These are phyloP conservation scores for Ustilago crameri DNA, from an alignment of 1,284 basidiomycete species.

Conservation along the genomic window DNA sequence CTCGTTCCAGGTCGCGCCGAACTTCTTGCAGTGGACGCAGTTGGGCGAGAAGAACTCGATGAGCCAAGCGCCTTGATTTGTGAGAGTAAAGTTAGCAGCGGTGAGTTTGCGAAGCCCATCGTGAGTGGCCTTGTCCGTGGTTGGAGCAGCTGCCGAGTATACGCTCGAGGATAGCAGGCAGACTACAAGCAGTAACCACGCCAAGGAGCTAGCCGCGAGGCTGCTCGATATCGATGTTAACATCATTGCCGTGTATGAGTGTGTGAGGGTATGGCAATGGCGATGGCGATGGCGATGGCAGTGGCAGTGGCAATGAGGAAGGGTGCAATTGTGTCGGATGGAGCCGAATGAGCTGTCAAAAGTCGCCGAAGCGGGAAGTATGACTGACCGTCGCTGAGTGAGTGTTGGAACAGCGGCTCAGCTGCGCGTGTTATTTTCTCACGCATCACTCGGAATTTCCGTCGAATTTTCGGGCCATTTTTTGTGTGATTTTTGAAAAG, in stretches of 20 bases:
- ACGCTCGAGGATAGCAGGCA: slow-evolving; percentile 10
- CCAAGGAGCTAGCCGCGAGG: slow-evolving; percentile 6
- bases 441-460: too few species aligned
- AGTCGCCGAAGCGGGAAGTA: too few species aligned
- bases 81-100: slow-evolving; percentile 56
- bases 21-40: slow-evolving; percentile 80
- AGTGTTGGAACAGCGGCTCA: too few species aligned
- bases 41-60: slow-evolving; percentile 73
- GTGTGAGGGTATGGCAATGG: not conserved
- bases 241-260: slow-evolving; percentile 14
- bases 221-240: slow-evolving; percentile 24
- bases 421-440: too few species aligned
- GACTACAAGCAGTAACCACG: slow-evolving; percentile 11
- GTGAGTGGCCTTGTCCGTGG: slow-evolving; percentile 38
- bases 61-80: slow-evolving; percentile 59
- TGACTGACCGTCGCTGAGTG: too few species aligned
- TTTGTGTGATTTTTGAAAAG: too few species aligned
- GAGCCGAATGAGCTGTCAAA: too few species aligned
- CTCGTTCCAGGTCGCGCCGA: slow-evolving; percentile 84
- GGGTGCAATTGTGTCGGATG: too few species aligned
- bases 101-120: slow-evolving; percentile 54
- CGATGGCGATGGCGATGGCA: too few species aligned
- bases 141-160: slow-evolving; percentile 9
- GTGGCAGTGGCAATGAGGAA: too few species aligned
- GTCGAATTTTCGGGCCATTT: too few species aligned